Base-by-base conservation (phyloP, 129 eudicot species). In the Flaveria sonorensis region DNA sequence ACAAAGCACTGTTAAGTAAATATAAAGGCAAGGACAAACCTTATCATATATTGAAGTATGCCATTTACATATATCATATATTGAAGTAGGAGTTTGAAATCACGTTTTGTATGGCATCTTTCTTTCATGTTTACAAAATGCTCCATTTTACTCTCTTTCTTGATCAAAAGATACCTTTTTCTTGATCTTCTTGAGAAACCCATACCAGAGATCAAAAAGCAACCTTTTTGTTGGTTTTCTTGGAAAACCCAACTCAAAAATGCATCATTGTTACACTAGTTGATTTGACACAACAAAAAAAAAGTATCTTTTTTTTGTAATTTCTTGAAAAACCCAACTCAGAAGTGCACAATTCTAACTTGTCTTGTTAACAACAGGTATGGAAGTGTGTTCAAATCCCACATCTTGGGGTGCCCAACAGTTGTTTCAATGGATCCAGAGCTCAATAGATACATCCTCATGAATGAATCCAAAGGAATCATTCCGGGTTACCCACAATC, bases 401-500 rank as follows among this genome's bases (percentile, higher is more conserved):
- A 94, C 77, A 87, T 94, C 65, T 82, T 94, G 70, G 99, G 99
- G 5, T 91, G 99, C 72, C 99, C 99, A 45, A 94, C 99, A 51
- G 75, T 94, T 50, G 96, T 94, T 10, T 94, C 99, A 69, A 91
- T 94, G 97, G 99, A 94, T 86, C 93, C 99, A 86, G 96, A 89
- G 72, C 74, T 94, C 1, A 94, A 94, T 50, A 89, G 90, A 80
- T 91, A 81, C 75, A 94, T 94, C 43, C 93, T 94, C 45, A 82
- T 87, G 82, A 94, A 84, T 78, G 97, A 94, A 86, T 70, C 87
- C 77, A 94, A 91, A 85, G 99, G 99, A 18, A 84, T 94, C 21
- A 88, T 94, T 71, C 99, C 99, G 72, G 99, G 99, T 3, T 94
- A 94, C 79, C 99, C 99, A n/a, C 97, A 91, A 79, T 94, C 99